These are phyloP conservation scores for Ampelocalamus luodianensis DNA, from an alignment of 176 grass and related monocot species.

Conservation along the genomic window DNA sequence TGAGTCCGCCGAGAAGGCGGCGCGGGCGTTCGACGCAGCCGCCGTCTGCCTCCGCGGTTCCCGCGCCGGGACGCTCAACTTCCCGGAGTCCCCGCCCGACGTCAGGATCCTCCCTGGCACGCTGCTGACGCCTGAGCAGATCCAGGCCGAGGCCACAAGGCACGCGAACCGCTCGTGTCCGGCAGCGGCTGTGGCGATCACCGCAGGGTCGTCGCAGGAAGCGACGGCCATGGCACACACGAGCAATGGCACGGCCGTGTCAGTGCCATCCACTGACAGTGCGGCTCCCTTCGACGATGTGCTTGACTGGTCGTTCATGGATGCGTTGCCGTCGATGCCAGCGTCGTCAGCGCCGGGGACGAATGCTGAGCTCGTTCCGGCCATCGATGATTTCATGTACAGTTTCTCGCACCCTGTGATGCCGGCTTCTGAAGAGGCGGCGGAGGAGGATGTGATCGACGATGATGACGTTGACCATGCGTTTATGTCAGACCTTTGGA, in stretches of 20 bases:
- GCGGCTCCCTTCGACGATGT: constrained; percentile 7
- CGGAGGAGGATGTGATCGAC: constrained; percentile 14
- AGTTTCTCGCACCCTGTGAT: constrained; percentile 21
- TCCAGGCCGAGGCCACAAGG: constrained; percentile 47
- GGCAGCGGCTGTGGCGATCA: not conserved
- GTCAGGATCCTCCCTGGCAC: constrained; percentile 29
- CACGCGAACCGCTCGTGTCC: constrained; percentile 31
- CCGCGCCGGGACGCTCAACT: constrained; percentile 49
- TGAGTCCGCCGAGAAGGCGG: constrained; percentile 52
- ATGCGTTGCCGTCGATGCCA: constrained; percentile 24
- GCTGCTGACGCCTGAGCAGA: constrained; percentile 22
- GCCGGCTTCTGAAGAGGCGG: not conserved
- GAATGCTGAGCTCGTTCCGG: not conserved
- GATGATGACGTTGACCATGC: constrained; percentile 18
- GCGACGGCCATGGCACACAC: not conserved
- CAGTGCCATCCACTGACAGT: not conserved
- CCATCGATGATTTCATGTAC: constrained; percentile 49
- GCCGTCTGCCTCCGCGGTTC: constrained; percentile 55
- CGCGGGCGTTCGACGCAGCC: constrained; percentile 53
- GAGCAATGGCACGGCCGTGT: constrained; percentile 1
- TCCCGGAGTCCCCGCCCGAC: constrained; percentile 47
- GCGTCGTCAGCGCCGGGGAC: not conserved
- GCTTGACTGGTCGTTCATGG: constrained; percentile 57
- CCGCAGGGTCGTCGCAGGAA: not conserved
- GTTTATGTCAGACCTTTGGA: constrained; percentile 53